Base-by-base conservation (phyloP, 805 yeast genomes). In the Ogataea minuta region DNA sequence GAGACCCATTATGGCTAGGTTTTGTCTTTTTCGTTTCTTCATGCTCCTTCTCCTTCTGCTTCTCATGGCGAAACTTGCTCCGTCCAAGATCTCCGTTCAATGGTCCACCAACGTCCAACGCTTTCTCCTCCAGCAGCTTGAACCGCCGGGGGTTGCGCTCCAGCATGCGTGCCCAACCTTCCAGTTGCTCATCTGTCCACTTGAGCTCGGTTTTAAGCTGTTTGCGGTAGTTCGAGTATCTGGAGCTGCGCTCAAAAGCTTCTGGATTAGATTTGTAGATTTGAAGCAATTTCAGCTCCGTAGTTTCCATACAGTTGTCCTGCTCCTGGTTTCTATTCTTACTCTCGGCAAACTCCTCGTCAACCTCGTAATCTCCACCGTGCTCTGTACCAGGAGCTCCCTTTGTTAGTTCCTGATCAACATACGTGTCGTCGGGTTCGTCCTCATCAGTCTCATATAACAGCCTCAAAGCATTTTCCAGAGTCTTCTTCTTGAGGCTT, bases 141-240 rank as follows among this genome's bases (percentile, higher is more conserved):
- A 75, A 81, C 41, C 84, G 68, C 30, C 69, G 68, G 1, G 93
- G 88, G 29, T 79, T 75, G 51, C 75, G 76, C 36, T 76, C 71
- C 13, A 89, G 57, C 83, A 84, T 83, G 40, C 84, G 66, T 1
- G 83, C 82, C 97, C 97, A 91, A 0, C 96, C 95, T 68, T 90
- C 96, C 33, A 91, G 77, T 57, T 87, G 95, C 54, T 88, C 96
- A 60, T 89, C 90, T 0, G 89, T 69, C 96, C 95, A 88, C 1
- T 68, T 68, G 0, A 81, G 73, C 26, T 68, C 67, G 5, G 58
- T 49, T 46, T 71, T 76, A 56, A 87, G 64, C 17, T 70, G 71
- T 23, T 66, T 62, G 36, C 96, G 68, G 8, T 56, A 61, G 29
- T 66, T 62, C 0, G 80, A 46, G 34, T 56, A 47, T 45, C 96